phyloP scores from a whole-genome alignment of 441 rosid species.

The Biscutella laevigata region DNA sequence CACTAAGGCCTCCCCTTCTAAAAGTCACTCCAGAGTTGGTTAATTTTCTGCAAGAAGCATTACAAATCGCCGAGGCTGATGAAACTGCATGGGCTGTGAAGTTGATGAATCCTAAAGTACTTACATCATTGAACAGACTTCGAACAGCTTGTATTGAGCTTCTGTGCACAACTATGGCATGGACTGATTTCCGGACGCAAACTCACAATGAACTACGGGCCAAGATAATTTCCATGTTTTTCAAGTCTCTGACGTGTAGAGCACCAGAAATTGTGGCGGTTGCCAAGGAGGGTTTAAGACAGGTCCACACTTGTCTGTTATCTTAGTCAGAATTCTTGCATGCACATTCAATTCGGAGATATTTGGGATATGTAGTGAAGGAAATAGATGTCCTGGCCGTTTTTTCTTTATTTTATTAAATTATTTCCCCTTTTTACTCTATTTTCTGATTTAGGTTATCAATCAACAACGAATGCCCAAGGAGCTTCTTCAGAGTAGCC shows the following conservation, averaged over 20 bases:
- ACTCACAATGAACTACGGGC: constrained; percentile 82
- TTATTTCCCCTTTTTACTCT: not conserved
- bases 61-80: constrained; percentile 99
- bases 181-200: constrained; percentile 89
- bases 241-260: constrained; percentile 92
- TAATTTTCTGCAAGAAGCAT: constrained; percentile 95
- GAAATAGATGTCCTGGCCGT: not conserved
- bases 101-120: constrained; percentile 82
- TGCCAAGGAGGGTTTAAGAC: constrained; percentile 98
- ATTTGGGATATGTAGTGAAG: not conserved
- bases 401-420: not conserved
- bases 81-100: constrained; percentile 86
- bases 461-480: constrained; percentile 98
- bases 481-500: constrained; percentile 97
- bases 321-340: not conserved
- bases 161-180: constrained; percentile 96
- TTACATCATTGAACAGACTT: constrained; percentile 77
- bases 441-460: constrained; percentile 52
- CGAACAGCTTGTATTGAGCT: constrained; percentile 97
- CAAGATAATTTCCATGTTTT: constrained; percentile 97
- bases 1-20: constrained; percentile 96
- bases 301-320: constrained; percentile 38
- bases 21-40: constrained; percentile 94
- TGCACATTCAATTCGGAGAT: not conserved
- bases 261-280: constrained; percentile 97